phyloP scores from a whole-genome alignment of 2,329 filamentous ascomycete genomes.

The Fusarium sp. region DNA sequence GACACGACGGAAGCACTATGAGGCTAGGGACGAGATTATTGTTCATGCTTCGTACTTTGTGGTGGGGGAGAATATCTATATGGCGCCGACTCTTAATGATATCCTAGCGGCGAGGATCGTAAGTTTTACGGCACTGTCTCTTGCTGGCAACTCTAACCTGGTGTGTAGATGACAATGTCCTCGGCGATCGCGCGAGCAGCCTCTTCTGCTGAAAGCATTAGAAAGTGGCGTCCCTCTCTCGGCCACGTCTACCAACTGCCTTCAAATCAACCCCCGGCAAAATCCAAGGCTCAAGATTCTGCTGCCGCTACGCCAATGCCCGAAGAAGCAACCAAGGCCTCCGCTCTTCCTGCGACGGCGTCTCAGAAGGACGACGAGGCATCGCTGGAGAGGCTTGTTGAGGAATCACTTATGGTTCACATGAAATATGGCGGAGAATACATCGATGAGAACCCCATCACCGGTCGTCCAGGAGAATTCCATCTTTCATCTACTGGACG shows the following conservation, averaged over 20 bases:
- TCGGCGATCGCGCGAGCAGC: conserved; percentile 66
- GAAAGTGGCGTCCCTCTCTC: conserved; percentile 66
- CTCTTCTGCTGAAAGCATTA: conserved; percentile 61
- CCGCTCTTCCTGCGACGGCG: conserved; percentile 34
- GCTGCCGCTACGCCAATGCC: conserved; percentile 63
- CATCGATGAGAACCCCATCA: conserved; percentile 77
- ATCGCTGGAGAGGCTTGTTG: conserved; percentile 61
- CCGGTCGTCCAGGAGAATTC: conserved; percentile 74
- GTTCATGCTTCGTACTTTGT: conserved; percentile 73
- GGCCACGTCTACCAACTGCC: conserved; percentile 65
- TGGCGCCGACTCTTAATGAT: conserved; percentile 72
- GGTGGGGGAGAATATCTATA: conserved; percentile 74
- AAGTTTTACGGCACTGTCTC: conserved; percentile 31
- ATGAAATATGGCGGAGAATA: conserved; percentile 72
- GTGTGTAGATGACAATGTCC: conserved; percentile 64
- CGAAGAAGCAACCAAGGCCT: conserved; percentile 48
- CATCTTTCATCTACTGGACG: conserved; percentile 72
- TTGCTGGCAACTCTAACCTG: conserved; percentile 16
- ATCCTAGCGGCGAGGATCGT: conserved; percentile 71
- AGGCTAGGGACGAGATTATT: conserved; percentile 67
- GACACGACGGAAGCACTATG: conserved; percentile 68
- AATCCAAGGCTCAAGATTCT: conserved; percentile 52
- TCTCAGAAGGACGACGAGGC: conserved; percentile 54
- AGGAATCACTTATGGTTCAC: conserved; percentile 69
- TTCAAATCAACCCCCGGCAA: conserved; percentile 41